phyloP scores from a whole-genome alignment of 352 stramenopile species.

The Phytophthora parvispora region DNA sequence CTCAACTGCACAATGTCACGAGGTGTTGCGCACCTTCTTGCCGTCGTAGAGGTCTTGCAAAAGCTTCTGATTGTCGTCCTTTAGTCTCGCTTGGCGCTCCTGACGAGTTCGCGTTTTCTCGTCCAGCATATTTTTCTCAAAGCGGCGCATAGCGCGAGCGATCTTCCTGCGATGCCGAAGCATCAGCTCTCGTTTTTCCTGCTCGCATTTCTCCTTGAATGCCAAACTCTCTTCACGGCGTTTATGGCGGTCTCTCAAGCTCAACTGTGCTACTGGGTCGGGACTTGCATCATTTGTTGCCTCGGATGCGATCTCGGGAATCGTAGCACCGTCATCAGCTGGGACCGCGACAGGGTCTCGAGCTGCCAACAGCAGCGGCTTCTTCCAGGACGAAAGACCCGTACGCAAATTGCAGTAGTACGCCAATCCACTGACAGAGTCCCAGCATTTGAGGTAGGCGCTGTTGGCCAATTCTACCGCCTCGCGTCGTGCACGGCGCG shows the following conservation, averaged over 20 bases:
- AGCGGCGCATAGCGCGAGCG: conserved; percentile 44
- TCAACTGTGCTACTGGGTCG: conserved; percentile 13
- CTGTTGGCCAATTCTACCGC: conserved; percentile 35
- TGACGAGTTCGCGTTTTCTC: conserved; percentile 43
- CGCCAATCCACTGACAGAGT: conserved; percentile 43
- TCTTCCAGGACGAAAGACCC: conserved; percentile 54
- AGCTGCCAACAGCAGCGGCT: conserved; percentile 47
- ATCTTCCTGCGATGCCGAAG: conserved; percentile 44
- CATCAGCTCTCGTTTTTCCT: conserved; percentile 42
- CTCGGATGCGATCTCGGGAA: neutral
- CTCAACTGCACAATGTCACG: too few relatives aligned
- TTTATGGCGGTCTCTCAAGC: conserved; percentile 31
- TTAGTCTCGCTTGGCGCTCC: conserved; percentile 43
- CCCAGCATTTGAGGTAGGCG: conserved; percentile 61
- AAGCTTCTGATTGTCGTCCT: conserved; percentile 49
- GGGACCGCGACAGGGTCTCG: conserved; percentile 18
- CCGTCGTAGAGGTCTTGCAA: conserved; percentile 49
- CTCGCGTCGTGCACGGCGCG: conserved; percentile 36
- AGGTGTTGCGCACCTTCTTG: conserved; percentile 27
- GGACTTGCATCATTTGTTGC: neutral
- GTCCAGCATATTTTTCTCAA: conserved; percentile 42
- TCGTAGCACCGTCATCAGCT: neutral
- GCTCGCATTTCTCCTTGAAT: conserved; percentile 46
- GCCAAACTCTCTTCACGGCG: conserved; percentile 38
- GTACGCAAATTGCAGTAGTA: conserved; percentile 67